These are phyloP conservation scores for Escallonia rubra DNA, from an alignment of 129 eudicot species.

Conservation along the genomic window DNA sequence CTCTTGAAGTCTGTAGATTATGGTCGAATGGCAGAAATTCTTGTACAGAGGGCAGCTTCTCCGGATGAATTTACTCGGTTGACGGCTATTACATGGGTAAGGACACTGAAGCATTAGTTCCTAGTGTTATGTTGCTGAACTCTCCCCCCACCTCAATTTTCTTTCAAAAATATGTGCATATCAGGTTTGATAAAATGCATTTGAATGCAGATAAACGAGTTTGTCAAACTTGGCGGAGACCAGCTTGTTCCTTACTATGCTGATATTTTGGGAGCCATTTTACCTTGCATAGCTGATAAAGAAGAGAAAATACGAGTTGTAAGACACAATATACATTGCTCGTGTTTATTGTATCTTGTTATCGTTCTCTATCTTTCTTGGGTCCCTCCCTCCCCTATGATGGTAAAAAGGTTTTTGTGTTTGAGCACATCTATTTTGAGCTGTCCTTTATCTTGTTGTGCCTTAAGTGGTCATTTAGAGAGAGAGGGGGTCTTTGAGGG, in stretches of 20 bases:
- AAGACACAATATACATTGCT: constrained; percentile 23
- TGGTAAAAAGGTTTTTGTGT: too few species aligned
- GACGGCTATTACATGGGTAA: constrained; percentile 98
- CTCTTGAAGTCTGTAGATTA: constrained; percentile 98
- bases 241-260: constrained; percentile 97
- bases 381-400: too few species aligned
- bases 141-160: background rate
- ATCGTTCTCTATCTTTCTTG: background rate
- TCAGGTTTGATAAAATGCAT: background rate
- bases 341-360: background rate
- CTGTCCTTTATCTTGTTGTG: too few species aligned
- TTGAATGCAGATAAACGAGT: constrained; percentile 80
- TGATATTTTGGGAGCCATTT: constrained; percentile 92
- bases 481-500: too few species aligned
- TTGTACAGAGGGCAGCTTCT: constrained; percentile 93
- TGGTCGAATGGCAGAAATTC: constrained; percentile 99
- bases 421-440: too few species aligned
- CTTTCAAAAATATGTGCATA: background rate
- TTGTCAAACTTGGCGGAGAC: constrained; percentile 95
- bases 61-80: constrained; percentile 88
- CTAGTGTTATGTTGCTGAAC: background rate
- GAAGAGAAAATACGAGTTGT: constrained; percentile 97
- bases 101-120: constrained; percentile 9
- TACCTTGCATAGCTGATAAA: constrained; percentile 96
- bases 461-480: too few species aligned